Percentiles rank a stretch among this genome's conserved stretches.
Conservation (phyloP, 2,329 filamentous ascomycete species). For the Cladosporium velox region DNA sequence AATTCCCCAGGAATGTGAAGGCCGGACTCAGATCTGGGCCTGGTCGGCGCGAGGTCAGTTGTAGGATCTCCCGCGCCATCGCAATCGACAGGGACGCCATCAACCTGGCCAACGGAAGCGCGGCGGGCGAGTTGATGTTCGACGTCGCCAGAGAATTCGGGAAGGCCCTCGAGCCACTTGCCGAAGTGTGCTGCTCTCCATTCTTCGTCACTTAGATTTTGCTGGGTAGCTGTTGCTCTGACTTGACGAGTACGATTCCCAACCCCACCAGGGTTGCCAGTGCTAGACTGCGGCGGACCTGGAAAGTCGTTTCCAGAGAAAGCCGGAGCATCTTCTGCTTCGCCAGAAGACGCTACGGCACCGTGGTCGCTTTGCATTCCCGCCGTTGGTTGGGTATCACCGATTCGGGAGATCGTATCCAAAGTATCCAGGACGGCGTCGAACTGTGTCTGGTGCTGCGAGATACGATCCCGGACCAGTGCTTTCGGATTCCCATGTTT, state of each 20-base stretch:
- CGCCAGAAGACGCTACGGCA: background rate
- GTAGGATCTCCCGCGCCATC: background rate
- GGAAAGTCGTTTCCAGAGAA: background rate
- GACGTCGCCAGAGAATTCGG: background rate
- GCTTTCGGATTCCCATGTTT: too few species aligned
- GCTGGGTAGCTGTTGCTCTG: background rate
- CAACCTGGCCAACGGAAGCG: background rate
- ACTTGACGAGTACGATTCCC: background rate
- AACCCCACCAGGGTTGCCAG: background rate
- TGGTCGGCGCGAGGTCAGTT: background rate
- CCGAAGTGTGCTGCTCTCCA: background rate
- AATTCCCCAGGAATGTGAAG: background rate
- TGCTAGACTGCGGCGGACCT: too few species aligned
- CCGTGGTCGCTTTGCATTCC: background rate
- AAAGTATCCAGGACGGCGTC: background rate
- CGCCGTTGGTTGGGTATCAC: too few species aligned
- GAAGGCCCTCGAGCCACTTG: background rate
- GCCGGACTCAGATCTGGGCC: too few species aligned
- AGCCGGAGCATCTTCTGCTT: background rate
- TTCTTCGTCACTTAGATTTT: background rate
- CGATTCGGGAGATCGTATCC: background rate
- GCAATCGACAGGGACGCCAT: background rate
- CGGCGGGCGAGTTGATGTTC: background rate
- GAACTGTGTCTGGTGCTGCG: background rate
- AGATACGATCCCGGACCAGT: background rate